These are phyloP conservation scores for Scenedesmus sp. DNA, from an alignment of 163 green algal genomes.

Conservation along the genomic window DNA sequence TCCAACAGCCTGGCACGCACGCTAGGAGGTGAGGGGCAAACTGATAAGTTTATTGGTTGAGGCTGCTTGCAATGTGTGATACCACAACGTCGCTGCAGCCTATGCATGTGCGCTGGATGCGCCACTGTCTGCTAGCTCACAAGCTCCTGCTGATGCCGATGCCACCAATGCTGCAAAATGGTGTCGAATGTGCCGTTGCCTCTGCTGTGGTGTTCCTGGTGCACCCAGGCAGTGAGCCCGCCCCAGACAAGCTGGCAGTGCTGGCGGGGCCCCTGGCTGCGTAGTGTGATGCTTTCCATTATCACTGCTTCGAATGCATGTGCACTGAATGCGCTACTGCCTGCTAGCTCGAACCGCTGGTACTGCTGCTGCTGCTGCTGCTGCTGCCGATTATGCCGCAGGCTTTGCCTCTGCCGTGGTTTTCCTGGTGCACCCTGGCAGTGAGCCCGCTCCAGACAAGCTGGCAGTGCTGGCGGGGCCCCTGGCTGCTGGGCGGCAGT, in stretches of 20 bases:
- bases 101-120: neutral
- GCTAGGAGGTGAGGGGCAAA: neutral
- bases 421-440: conserved; percentile 41
- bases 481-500: conserved; percentile 9
- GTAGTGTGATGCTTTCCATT: too few relatives aligned
- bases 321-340: neutral
- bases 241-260: conserved; percentile 4
- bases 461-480: conserved; percentile 11
- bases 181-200: neutral
- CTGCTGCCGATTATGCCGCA: neutral
- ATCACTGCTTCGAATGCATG: neutral
- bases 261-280: neutral
- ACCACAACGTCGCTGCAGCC: too few relatives aligned
- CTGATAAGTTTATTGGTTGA: too few relatives aligned
- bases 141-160: neutral
- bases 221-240: conserved; percentile 26
- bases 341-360: neutral
- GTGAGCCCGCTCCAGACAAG: conserved; percentile 8
- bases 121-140: neutral
- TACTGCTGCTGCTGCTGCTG: neutral
- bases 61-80: too few relatives aligned
- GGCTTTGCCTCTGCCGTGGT: conserved; percentile 34
- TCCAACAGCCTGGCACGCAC: conserved; percentile 4
- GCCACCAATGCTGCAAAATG: neutral
- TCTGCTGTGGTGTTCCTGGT: conserved; percentile 47